Percentiles rank a stretch among this genome's conserved stretches.
These are phyloP conservation scores for Fusarium haematococcum DNA, from an alignment of 2,329 filamentous ascomycete genomes.

Conservation along the genomic window DNA sequence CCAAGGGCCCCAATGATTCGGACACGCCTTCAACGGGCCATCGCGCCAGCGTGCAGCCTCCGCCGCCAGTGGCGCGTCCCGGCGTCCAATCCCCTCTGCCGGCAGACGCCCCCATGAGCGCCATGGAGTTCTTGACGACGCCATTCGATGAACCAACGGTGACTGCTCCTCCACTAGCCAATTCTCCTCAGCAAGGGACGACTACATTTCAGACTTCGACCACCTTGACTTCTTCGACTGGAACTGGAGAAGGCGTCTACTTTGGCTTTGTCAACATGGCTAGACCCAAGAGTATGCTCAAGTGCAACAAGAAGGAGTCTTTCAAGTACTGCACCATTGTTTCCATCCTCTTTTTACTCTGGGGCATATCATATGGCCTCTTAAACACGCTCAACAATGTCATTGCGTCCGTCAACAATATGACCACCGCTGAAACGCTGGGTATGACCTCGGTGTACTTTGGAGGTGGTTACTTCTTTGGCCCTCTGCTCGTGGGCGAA, in stretches of 20 bases:
- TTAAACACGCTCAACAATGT: slow-evolving; percentile 83
- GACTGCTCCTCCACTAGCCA: slow-evolving; percentile 10
- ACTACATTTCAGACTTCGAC: slow-evolving; percentile 42
- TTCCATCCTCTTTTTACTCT: slow-evolving; percentile 85
- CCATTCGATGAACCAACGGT: slow-evolving; percentile 48
- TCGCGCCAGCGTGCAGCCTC: slow-evolving; percentile 40
- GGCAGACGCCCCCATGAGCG: slow-evolving; percentile 49
- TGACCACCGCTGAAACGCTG: slow-evolving; percentile 71
- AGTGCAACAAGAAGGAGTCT: slow-evolving; percentile 72
- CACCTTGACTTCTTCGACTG: slow-evolving; percentile 50
- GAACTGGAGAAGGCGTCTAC: slow-evolving; percentile 62
- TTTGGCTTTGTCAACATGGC: slow-evolving; percentile 83
- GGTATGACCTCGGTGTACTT: slow-evolving; percentile 79
- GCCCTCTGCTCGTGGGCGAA: slow-evolving; percentile 75
- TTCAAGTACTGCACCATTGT: slow-evolving; percentile 80
- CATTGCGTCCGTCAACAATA: slow-evolving; percentile 71
- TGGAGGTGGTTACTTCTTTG: slow-evolving; percentile 76
- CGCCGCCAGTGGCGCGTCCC: slow-evolving; percentile 36
- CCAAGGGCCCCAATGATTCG: slow-evolving; percentile 48
- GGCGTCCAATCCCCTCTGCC: slow-evolving; percentile 34
- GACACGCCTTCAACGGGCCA: slow-evolving; percentile 44
- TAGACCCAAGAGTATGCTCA: slow-evolving; percentile 76
- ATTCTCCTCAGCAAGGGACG: slow-evolving; percentile 12
- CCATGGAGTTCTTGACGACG: slow-evolving; percentile 61
- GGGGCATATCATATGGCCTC: slow-evolving; percentile 91